Evolutionary conservation across 2,329 filamentous ascomycete genomes (phyloP).

Genomic region (Colletotrichum melonis): DNA sequence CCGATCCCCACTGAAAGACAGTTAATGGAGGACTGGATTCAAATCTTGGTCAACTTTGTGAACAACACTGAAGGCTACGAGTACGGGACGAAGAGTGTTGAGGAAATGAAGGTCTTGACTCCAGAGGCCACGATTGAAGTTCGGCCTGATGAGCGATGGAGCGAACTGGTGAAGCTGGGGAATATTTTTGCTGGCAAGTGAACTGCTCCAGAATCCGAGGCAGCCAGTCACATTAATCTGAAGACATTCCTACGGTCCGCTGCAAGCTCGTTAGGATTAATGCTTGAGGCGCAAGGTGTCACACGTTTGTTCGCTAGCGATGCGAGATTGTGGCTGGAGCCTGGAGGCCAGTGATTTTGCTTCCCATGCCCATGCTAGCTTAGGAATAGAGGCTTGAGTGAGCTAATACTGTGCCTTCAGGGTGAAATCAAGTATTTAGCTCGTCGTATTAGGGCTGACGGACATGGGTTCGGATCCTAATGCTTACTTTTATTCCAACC

Average conservation of each 20-base stretch:
- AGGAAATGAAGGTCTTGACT: slow-evolving; percentile 50
- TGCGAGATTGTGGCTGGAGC: too few relatives aligned
- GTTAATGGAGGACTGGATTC: slow-evolving; percentile 52
- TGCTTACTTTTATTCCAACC: background rate
- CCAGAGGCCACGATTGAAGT: slow-evolving; percentile 46
- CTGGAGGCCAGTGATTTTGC: too few relatives aligned
- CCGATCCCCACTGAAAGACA: slow-evolving; percentile 46
- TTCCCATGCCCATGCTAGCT: too few relatives aligned
- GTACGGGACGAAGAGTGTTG: slow-evolving; percentile 47
- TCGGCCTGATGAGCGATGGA: slow-evolving; percentile 49
- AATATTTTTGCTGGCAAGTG: slow-evolving; percentile 41
- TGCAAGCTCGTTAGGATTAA: background rate
- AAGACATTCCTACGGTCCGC: fast-evolving
- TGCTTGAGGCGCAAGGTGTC: too few relatives aligned
- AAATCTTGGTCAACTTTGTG: slow-evolving; percentile 51
- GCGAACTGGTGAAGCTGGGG: slow-evolving; percentile 43
- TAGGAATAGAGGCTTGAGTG: too few relatives aligned
- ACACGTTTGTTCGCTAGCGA: too few relatives aligned
- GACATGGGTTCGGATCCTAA: background rate
- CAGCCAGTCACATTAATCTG: background rate
- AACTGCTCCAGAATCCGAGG: too few relatives aligned
- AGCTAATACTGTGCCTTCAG: too few relatives aligned
- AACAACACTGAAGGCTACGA: slow-evolving; percentile 42
- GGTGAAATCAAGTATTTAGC: too few relatives aligned
- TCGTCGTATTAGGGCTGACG: too few relatives aligned